Conservation (phyloP, 1,139 yeast genomes). For the Suhomyces wounanorum region DNA sequence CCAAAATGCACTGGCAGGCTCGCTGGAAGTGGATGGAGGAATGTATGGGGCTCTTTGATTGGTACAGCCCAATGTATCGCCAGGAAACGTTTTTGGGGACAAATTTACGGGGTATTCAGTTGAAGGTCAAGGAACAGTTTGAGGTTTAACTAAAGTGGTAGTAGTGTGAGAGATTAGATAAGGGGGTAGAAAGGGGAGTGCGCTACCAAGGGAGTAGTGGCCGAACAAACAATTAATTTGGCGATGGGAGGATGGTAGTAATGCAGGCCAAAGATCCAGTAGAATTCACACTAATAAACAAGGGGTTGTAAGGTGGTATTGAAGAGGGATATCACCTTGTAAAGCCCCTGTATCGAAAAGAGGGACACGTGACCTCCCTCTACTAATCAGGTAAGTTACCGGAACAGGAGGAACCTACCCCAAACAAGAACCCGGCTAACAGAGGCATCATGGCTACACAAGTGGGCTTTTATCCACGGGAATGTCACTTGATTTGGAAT, state of each 20-base stretch:
- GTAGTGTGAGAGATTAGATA: constrained; percentile 8
- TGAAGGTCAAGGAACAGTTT: not conserved
- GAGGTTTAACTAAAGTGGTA: too few relatives aligned
- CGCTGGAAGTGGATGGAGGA: too few relatives aligned
- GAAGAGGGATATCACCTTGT: not conserved
- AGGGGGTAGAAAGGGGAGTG: constrained; percentile 7
- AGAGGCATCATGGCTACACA: too few relatives aligned
- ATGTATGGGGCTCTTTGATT: too few relatives aligned
- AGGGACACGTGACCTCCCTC: not conserved
- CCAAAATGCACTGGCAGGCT: too few relatives aligned
- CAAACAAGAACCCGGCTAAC: too few relatives aligned
- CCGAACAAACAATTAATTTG: not conserved
- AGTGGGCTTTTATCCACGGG: too few relatives aligned
- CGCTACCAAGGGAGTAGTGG: not conserved
- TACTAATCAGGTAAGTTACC: not conserved
- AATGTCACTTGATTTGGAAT: too few relatives aligned
- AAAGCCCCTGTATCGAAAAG: not conserved
- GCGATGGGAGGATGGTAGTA: not conserved
- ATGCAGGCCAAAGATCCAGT: not conserved
- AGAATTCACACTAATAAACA: not conserved
- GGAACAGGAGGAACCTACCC: not conserved
- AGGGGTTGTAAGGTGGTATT: not conserved
- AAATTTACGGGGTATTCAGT: too few relatives aligned
- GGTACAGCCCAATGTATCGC: too few relatives aligned
- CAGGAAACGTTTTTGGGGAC: not conserved